Evolutionary conservation across 1,139 yeast species (phyloP), one percentile per base, ranked within the genome.

Genomic region (Saccharomyces hybrid): DNA sequence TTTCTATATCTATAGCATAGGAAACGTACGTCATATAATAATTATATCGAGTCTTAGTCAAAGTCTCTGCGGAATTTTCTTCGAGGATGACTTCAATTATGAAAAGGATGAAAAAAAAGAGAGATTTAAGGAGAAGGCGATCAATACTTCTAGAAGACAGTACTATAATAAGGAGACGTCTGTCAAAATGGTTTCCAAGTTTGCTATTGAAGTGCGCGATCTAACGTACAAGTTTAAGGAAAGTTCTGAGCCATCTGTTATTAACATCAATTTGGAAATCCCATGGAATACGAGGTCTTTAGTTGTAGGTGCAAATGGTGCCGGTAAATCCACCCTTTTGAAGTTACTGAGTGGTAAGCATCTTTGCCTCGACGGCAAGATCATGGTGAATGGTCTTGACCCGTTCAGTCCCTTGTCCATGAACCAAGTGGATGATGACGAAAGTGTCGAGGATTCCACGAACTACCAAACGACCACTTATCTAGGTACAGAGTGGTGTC

Each of bases 401-500:
- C 99, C 99, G 1, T 93, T 93, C 72, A 76, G 80, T 24, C 74
- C 75, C 4, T 69, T 68, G 34, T 59, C 64, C 8, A 61, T 61
- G 58, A 38, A 28, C 14, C 31, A 31, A 26, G 50, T 42, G 4
- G 42, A 57, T 49, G 62, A 65, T 47, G 66, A 68, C 42, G 63
- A 61, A 29, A 63, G 62, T 5, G 66, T 67, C 28, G 63, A 62
- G 24, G 62, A 63, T 8, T 62, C 73, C n/a, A 29, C 31, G 16
- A 81, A 77, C 52, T 61, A 61, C 50, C 65, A 64, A 52, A 86
- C 86, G 50, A 81, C 90, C n/a, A 88, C 96, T 0, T 93, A 93
- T 68, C 74, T 93, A 51, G 99, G 99, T 2, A 93, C 98, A 0
- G 99, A 93, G 69, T 93, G 99, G 99, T 96, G 96, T 6, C 82